Percentiles rank a stretch among this genome's conserved stretches.
Conservation (phyloP, 352 stramenopile species). For the Phytopythium litorale region DNA sequence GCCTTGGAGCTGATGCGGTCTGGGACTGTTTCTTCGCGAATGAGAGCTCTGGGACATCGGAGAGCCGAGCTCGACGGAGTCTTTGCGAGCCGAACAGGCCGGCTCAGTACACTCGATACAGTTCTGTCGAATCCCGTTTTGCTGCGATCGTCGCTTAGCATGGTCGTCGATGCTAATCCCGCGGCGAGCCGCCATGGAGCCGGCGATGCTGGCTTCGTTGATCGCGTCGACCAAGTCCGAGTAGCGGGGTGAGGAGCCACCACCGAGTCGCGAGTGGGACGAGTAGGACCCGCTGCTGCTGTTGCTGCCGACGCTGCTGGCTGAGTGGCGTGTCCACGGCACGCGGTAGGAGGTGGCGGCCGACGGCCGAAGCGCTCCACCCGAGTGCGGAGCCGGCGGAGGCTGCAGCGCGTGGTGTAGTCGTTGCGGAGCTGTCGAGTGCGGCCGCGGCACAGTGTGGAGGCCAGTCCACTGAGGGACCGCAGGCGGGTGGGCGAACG, state of each 20-base stretch:
- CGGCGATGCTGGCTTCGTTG: constrained; percentile 1
- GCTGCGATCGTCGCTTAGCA: background rate
- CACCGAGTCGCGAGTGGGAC: background rate
- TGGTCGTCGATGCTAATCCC: background rate
- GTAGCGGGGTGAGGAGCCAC: constrained; percentile 1
- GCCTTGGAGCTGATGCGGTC: background rate
- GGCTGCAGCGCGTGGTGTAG: constrained; percentile 1
- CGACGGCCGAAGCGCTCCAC: background rate
- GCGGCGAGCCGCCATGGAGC: background rate
- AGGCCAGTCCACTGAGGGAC: background rate
- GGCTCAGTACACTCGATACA: background rate
- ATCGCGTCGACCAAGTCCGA: constrained; percentile 4
- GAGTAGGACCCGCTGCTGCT: background rate
- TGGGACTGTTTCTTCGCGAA: background rate
- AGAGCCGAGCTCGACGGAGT: background rate
- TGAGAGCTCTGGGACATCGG: background rate
- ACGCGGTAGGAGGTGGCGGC: background rate
- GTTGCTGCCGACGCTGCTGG: constrained; percentile 1
- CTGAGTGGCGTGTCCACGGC: background rate
- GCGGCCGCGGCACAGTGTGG: background rate
- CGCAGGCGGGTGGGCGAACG: background rate
- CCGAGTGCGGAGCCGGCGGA: background rate
- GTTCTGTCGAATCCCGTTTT: background rate
- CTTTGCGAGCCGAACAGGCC: background rate
- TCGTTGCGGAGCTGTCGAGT: background rate